phyloP scores from a whole-genome alignment of 2,329 filamentous ascomycete species.

The Leptodontidium sp. region DNA sequence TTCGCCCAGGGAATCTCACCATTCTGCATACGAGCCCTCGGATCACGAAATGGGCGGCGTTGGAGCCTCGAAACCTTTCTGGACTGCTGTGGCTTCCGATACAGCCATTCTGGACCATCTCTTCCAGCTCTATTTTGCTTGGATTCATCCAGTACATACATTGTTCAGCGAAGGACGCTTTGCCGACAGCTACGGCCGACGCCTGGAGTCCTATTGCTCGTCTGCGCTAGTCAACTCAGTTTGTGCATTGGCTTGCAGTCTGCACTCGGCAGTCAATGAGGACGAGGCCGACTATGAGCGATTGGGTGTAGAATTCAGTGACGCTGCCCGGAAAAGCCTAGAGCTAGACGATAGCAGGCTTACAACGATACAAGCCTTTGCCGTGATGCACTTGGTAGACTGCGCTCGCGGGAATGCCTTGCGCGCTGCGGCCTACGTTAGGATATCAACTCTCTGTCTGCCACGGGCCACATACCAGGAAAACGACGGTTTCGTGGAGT shows the following conservation, averaged over 20 bases:
- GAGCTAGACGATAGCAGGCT: constrained; percentile 39
- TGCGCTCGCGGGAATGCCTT: constrained; percentile 40
- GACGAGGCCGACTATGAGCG: constrained; percentile 41
- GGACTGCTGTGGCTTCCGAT: constrained; percentile 45
- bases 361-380: constrained; percentile 45
- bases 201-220: constrained; percentile 42
- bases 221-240: constrained; percentile 46
- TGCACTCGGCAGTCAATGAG: constrained; percentile 37
- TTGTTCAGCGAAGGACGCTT: constrained; percentile 46
- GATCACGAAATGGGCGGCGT: constrained; percentile 42
- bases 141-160: constrained; percentile 48
- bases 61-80: constrained; percentile 27
- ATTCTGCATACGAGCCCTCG: constrained; percentile 38
- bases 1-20: constrained; percentile 41
- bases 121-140: constrained; percentile 47
- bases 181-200: constrained; percentile 38
- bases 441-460: constrained; percentile 40
- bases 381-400: constrained; percentile 46
- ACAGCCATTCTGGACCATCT: constrained; percentile 43
- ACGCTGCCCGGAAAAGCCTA: constrained; percentile 39
- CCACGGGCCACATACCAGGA: constrained; percentile 29
- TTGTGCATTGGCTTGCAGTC: constrained; percentile 47
- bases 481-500: constrained; percentile 38
- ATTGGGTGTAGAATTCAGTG: constrained; percentile 41
- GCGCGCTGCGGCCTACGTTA: constrained; percentile 44